phyloP scores from a whole-genome alignment of 305 asterid species.

The Ilex paraguariensis region DNA sequence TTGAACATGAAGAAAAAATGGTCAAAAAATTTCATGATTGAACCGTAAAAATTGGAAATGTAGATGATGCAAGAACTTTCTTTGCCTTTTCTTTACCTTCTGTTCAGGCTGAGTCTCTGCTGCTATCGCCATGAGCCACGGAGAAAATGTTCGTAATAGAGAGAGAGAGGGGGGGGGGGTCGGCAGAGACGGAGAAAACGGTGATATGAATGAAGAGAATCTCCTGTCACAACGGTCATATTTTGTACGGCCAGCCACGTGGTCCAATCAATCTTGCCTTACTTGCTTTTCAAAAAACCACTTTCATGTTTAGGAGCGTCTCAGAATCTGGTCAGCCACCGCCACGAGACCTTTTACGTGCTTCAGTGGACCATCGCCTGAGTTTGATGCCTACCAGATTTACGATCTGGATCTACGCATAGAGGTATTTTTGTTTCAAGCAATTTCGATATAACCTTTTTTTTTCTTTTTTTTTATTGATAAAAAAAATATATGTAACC shows the following conservation, averaged over 20 bases:
- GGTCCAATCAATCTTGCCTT: neutral
- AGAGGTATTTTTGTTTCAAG: too few relatives aligned
- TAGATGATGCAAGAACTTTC: neutral
- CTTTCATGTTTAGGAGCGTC: neutral
- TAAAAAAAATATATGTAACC: too few relatives aligned
- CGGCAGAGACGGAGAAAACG: neutral
- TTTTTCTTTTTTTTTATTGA: too few relatives aligned
- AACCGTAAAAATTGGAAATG: neutral
- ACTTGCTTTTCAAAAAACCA: neutral
- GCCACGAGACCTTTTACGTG: too few relatives aligned
- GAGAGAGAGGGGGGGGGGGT: constrained; percentile 10
- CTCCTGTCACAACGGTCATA: constrained; percentile 45
- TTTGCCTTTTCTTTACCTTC: too few relatives aligned
- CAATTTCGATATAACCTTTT: too few relatives aligned
- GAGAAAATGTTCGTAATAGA: neutral
- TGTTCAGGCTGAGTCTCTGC: constrained; percentile 41
- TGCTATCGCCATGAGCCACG: constrained; percentile 52
- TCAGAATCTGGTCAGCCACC: neutral
- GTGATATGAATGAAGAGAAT: constrained; percentile 12
- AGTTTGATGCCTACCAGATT: too few relatives aligned
- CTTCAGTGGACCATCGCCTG: too few relatives aligned
- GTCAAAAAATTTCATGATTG: neutral
- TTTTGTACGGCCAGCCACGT: constrained; percentile 19
- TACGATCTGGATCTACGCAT: too few relatives aligned
- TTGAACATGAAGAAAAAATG: neutral